Evolutionary conservation across 2,329 filamentous ascomycete genomes (phyloP), one percentile per base, ranked within the genome.

Genomic region (Gnomoniopsis smithogilvyi): DNA sequence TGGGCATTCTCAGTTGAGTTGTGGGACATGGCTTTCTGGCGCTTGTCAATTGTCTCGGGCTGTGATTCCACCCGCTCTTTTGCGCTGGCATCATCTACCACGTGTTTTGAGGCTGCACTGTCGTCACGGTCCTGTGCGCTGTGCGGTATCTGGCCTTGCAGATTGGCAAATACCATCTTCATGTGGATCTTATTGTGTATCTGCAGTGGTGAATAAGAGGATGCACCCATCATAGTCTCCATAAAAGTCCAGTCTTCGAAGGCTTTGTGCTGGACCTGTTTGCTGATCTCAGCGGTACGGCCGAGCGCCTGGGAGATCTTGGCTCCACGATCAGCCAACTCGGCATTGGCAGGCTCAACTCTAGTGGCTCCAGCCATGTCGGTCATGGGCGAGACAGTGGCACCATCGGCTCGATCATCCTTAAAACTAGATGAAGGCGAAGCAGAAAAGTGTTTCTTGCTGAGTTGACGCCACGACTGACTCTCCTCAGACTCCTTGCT

Each of bases 111-210:
- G 41, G 6, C n/a, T 6, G 3, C 41, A 17, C 6, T n/a, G n/a
- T 41, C 12, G 6, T 41, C 14, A 41, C 15, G 4, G 3, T 45
- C 19, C 10, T 19, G 15, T 45, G 15, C 10, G 15, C 41, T 6
- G 19, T 45, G 17, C 17, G 41, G 21, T 2, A 2, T 3, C 10
- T n/a, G 41, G 41, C 41, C 41, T 8, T 21, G 33, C 6, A 51
- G 45, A 41, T 45, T 33, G 14, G 49, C 53, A 17, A 51, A 22
- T 24, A 60, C 15, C 50, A 59, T 57, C 33, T 34, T 43, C 45
- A 57, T 36, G 45, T 62, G 60, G 19, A 62, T 36, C 10, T 53
- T 50, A 12, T 57, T 51, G n/a, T 62, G 60, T 19, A 54, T 54
- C 41, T 60, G 53, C n/a, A 56, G 43, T 19, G 60, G 45, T 33